phyloP scores from a whole-genome alignment of 1,139 yeast genomes.

The Schwanniomyces etchellsii region DNA sequence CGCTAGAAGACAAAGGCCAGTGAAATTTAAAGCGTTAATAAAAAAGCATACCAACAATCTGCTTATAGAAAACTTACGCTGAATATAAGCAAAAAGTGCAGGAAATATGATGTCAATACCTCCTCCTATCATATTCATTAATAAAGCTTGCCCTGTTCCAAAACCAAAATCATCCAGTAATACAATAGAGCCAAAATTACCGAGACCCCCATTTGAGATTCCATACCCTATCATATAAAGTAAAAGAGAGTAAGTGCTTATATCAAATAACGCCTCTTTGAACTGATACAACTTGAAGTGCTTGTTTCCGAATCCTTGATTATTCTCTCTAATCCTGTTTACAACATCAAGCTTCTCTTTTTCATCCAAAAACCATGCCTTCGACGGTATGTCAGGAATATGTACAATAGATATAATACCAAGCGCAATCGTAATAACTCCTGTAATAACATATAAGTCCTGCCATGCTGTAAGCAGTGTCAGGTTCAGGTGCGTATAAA shows the following conservation, averaged over 20 bases:
- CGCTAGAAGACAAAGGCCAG: slow-evolving; percentile 43
- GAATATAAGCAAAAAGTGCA: slow-evolving; percentile 24
- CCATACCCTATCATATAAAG: slow-evolving; percentile 16
- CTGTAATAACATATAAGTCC: slow-evolving; percentile 19
- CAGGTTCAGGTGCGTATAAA: slow-evolving; percentile 6
- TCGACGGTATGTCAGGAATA: slow-evolving; percentile 20
- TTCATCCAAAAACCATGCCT: slow-evolving; percentile 28
- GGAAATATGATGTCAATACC: slow-evolving; percentile 40
- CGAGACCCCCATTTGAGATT: slow-evolving; percentile 27
- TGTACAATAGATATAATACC: slow-evolving; percentile 16
- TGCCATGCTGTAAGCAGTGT: slow-evolving; percentile 20
- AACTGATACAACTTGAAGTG: slow-evolving; percentile 50
- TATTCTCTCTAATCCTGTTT: slow-evolving; percentile 21
- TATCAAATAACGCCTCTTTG: slow-evolving; percentile 42
- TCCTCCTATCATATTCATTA: slow-evolving; percentile 32
- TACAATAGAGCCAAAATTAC: slow-evolving; percentile 37
- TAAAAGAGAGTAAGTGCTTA: slow-evolving; percentile 19
- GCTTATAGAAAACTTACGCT: slow-evolving; percentile 25
- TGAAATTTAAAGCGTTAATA: slow-evolving; percentile 30
- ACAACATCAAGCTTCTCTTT: slow-evolving; percentile 24
- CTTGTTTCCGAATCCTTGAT: slow-evolving; percentile 51
- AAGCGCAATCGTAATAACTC: slow-evolving; percentile 17
- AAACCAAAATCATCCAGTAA: slow-evolving; percentile 39
- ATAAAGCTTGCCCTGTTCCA: slow-evolving; percentile 18
- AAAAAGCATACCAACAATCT: slow-evolving; percentile 28